These are phyloP conservation scores for Aspergillus sp. DNA, from an alignment of 2,329 filamentous ascomycete species.

Conservation along the genomic window DNA sequence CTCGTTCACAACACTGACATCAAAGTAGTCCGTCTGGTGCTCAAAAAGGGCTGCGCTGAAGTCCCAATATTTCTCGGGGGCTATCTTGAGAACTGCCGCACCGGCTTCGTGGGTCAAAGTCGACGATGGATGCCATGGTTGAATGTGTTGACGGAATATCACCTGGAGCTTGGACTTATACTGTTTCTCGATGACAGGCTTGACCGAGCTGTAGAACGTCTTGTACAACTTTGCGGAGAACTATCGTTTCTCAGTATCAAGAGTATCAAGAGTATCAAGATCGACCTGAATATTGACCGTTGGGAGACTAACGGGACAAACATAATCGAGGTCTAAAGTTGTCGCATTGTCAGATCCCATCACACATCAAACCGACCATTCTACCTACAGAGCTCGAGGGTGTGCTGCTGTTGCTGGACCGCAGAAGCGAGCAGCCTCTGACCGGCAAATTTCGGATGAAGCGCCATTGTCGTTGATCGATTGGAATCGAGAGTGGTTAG, in stretches of 20 bases:
- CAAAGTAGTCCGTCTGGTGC: slow-evolving; percentile 76
- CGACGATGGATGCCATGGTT: slow-evolving; percentile 91
- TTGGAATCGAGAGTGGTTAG: background rate
- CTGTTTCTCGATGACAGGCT: slow-evolving; percentile 61
- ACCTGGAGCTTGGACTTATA: slow-evolving; percentile 65
- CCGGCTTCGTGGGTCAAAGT: slow-evolving; percentile 72
- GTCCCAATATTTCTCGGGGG: slow-evolving; percentile 73
- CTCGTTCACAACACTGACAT: slow-evolving; percentile 80
- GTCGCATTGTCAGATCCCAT: background rate
- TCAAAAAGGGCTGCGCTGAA: slow-evolving; percentile 71
- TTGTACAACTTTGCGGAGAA: slow-evolving; percentile 73
- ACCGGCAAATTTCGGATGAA: slow-evolving; percentile 59
- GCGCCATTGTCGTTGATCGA: slow-evolving; percentile 49
- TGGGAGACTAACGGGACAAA: slow-evolving; percentile 62
- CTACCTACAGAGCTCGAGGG: slow-evolving; percentile 39
- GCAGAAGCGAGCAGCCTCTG: slow-evolving; percentile 37
- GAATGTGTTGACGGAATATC: slow-evolving; percentile 87
- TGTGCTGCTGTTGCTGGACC: slow-evolving; percentile 28
- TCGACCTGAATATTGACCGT: background rate
- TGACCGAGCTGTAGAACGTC: slow-evolving; percentile 67
- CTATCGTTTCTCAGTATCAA: slow-evolving; percentile 26
- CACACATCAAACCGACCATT: background rate
- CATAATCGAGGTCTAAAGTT: slow-evolving; percentile 74
- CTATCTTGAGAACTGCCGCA: slow-evolving; percentile 71
- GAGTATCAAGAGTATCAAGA: background rate